These are phyloP conservation scores for Sisymbrium altissimum DNA, from an alignment of 345 rosid species.

Conservation along the genomic window DNA sequence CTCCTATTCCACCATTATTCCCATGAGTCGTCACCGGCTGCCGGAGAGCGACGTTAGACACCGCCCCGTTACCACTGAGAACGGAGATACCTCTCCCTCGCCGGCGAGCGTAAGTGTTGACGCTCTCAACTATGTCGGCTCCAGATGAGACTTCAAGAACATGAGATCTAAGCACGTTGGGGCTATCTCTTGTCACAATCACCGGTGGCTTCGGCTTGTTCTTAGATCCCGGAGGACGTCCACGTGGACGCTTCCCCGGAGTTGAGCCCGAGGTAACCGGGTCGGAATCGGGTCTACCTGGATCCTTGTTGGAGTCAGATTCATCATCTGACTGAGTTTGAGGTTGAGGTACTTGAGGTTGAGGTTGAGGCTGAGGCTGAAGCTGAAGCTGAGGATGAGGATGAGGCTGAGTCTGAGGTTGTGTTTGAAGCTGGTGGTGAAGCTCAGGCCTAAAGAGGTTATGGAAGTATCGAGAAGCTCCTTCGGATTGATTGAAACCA, in stretches of 20 bases:
- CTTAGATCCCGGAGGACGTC: constrained; percentile 80
- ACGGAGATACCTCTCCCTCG: constrained; percentile 70
- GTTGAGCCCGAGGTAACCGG: constrained; percentile 30
- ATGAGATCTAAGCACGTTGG: constrained; percentile 73
- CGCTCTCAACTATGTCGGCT: constrained; percentile 58
- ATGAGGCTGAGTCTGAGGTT: constrained; percentile 11
- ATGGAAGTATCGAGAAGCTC: constrained; percentile 38
- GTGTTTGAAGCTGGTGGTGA: constrained; percentile 36
- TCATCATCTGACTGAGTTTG: constrained; percentile 34
- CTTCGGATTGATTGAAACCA: constrained; percentile 31
- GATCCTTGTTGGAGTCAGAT: constrained; percentile 35
- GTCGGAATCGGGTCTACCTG: constrained; percentile 24
- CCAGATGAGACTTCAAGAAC: constrained; percentile 65
- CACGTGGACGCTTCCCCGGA: constrained; percentile 60
- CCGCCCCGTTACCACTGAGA: constrained; percentile 63
- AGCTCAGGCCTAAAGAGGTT: constrained; percentile 46
- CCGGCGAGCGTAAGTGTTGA: constrained; percentile 49
- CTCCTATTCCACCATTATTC: constrained; percentile 23
- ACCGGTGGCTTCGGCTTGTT: constrained; percentile 74
- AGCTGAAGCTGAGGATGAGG: constrained; percentile 11
- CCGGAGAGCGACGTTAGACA: constrained; percentile 49
- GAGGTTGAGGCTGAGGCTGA: neutral
- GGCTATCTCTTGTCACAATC: constrained; percentile 66
- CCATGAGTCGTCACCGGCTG: constrained; percentile 51
- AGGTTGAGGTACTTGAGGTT: constrained; percentile 15